These are phyloP conservation scores for Aspergillus fumigatus DNA, from an alignment of 2,329 filamentous ascomycete genomes.

Conservation along the genomic window DNA sequence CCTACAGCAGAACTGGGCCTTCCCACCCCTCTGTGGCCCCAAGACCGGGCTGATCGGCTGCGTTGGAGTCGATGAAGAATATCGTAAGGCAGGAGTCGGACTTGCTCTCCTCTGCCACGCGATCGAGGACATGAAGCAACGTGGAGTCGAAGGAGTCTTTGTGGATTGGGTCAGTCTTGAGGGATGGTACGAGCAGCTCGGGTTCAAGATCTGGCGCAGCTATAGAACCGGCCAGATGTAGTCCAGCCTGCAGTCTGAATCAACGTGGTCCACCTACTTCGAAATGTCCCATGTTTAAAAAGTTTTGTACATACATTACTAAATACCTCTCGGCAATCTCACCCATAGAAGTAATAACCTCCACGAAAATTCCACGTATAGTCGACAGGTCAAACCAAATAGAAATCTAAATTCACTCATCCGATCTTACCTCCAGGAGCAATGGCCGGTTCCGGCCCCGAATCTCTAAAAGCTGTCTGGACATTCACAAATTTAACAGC, in stretches of 20 bases:
- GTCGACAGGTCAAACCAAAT: not conserved
- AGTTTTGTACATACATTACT: not conserved
- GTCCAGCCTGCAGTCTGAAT: too few relatives aligned
- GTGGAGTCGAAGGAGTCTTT: slow-evolving; percentile 41
- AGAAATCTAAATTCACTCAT: not conserved
- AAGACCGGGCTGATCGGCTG: slow-evolving; percentile 44
- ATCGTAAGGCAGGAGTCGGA: slow-evolving; percentile 38
- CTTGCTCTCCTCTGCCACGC: slow-evolving; percentile 42
- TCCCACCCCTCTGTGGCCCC: slow-evolving; percentile 36
- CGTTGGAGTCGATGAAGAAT: slow-evolving; percentile 39
- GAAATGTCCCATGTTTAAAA: not conserved
- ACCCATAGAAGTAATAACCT: not conserved
- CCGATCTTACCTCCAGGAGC: not conserved
- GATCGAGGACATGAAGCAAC: slow-evolving; percentile 40
- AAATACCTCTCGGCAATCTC: not conserved
- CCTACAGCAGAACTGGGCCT: slow-evolving; percentile 35
- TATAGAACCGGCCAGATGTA: slow-evolving; percentile 32
- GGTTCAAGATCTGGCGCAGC: slow-evolving; percentile 37
- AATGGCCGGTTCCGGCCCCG: not conserved
- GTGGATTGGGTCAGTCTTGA: slow-evolving; percentile 43
- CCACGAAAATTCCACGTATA: not conserved
- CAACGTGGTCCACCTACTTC: not conserved
- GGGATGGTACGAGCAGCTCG: slow-evolving; percentile 44
- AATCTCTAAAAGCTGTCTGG: not conserved
- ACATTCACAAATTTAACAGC: not conserved